Base-by-base conservation (phyloP, 2,329 filamentous ascomycete species). In the Domatiomyces catenatus region DNA sequence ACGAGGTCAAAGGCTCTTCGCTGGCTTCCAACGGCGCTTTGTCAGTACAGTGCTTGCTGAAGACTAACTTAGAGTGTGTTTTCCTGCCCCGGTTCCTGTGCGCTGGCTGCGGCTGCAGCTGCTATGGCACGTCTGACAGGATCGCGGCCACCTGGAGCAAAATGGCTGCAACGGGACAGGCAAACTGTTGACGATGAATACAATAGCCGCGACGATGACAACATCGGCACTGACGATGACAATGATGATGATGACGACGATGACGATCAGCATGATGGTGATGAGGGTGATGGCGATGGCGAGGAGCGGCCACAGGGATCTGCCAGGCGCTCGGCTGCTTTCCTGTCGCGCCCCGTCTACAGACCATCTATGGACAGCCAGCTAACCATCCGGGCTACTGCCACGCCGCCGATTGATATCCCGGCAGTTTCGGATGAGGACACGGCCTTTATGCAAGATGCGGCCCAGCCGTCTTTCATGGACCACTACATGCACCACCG, bases 391-490 rank as follows among this genome's bases (percentile, higher is more conserved):
- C 53, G 56, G 20, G 48, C 55, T 8, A 67, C 66, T 54, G 63
- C 61, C 45, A 71, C 69, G 42, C 67, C 67, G 53, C 69, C 69
- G 28, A 69, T 72, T 48, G 64, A 66, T 47, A 70, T 72, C n/a
- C 69, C 69, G 45, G 65, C 67, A 50, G 54, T 61, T 47, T 64
- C 65, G 56, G 65, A 68, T 18, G 60, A 60, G 42, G 55, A 57
- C 17, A 20, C 54, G 2, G 54, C 54, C 44, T 49, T 50, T 46
- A 45, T 49, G 18, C 59, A 65, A 42, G 58, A 64, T 48, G 53
- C 61, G 17, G 49, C 52, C 17, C 24, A 54, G 1, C 44, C 51
- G 12, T 44, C 50, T 2, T 58, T 51, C 46, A 53, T 57, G 48
- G 68, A 70, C 24, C 62, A 64, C 46, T 74, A 67, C 52, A 57